These are phyloP conservation scores for Pleurotus tuoliensis DNA, from an alignment of 768 basidiomycete genomes.

Conservation along the genomic window DNA sequence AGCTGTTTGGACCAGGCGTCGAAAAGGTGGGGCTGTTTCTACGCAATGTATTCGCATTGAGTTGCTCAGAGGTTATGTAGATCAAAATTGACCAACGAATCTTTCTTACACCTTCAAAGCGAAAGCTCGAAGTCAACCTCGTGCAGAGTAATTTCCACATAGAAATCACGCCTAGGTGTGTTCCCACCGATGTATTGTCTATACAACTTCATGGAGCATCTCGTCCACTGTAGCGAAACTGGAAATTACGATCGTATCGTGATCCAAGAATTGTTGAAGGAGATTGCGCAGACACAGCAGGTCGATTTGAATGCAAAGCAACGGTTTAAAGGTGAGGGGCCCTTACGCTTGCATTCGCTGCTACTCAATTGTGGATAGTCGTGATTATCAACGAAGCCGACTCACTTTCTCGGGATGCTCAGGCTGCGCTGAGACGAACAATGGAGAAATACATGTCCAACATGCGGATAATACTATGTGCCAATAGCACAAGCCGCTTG, in stretches of 20 bases:
- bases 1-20: constrained; percentile 87
- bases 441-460: constrained; percentile 99
- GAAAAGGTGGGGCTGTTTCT: constrained; percentile 65
- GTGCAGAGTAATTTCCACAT: constrained; percentile 98
- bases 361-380: constrained; percentile 32
- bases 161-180: constrained; percentile 93
- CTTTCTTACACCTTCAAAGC: constrained; percentile 89
- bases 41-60: too few species aligned
- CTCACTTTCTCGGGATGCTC: constrained; percentile 90
- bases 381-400: constrained; percentile 98
- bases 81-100: constrained; percentile 97
- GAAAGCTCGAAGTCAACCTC: constrained; percentile 93
- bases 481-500: constrained; percentile 90
- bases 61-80: constrained; percentile 33
- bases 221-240: constrained; percentile 64
- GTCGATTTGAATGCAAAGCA: constrained; percentile 95
- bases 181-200: background rate
- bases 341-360: background rate
- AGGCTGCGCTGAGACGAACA: constrained; percentile 92
- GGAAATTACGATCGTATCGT: constrained; percentile 94
- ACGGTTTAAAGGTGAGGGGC: constrained; percentile 83
- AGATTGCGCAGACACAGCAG: constrained; percentile 98
- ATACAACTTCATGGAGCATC: background rate
- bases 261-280: constrained; percentile 95
- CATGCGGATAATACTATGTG: constrained; percentile 93